A percentile compares a stretch with the other conserved stretches of the same genome.
Evolutionary conservation across 2,329 filamentous ascomycete species (phyloP).

Genomic region (Tolypocladium nubicola): DNA sequence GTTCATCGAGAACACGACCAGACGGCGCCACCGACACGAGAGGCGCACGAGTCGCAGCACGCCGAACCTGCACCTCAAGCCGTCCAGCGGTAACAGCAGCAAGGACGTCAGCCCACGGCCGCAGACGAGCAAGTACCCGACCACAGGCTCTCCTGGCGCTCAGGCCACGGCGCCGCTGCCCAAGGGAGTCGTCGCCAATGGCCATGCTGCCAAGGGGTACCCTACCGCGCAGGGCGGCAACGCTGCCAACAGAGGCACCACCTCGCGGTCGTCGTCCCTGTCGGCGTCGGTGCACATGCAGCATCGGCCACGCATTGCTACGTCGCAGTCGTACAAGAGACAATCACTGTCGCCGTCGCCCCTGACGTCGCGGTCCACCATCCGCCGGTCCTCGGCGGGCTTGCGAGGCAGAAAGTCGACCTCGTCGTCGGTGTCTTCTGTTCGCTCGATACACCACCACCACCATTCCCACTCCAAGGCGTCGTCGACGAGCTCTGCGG

Average conservation of each 20-base stretch:
- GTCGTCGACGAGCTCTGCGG: slow-evolving; percentile 79
- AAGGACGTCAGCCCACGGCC: slow-evolving; percentile 48
- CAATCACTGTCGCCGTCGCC: slow-evolving; percentile 81
- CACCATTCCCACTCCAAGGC: slow-evolving; percentile 87
- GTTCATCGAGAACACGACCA: slow-evolving; percentile 49
- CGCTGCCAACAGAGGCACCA: slow-evolving; percentile 9
- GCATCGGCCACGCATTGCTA: slow-evolving; percentile 17
- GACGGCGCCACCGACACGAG: slow-evolving; percentile 36
- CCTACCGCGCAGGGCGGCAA: slow-evolving; percentile 7
- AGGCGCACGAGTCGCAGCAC: slow-evolving; percentile 46
- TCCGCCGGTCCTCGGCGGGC: slow-evolving; percentile 72
- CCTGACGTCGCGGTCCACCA: slow-evolving; percentile 76
- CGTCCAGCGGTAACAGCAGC: slow-evolving; percentile 29
- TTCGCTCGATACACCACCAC: slow-evolving; percentile 82
- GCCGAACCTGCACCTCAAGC: slow-evolving; percentile 45
- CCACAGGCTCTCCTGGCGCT: slow-evolving; percentile 22
- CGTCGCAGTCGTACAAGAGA: slow-evolving; percentile 46
- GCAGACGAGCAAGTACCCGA: slow-evolving; percentile 47
- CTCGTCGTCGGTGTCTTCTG: slow-evolving; percentile 85
- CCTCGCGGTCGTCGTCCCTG: slow-evolving; percentile 10
- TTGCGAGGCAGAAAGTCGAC: slow-evolving; percentile 90
- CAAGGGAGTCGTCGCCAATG: slow-evolving; percentile 41
- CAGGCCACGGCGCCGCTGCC: slow-evolving; percentile 34
- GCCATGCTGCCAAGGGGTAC: slow-evolving; percentile 25
- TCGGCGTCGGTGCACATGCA: slow-evolving; percentile 16